phyloP scores from a whole-genome alignment of 2,329 filamentous ascomycete species.

The Basipetospora chlamydospora region DNA sequence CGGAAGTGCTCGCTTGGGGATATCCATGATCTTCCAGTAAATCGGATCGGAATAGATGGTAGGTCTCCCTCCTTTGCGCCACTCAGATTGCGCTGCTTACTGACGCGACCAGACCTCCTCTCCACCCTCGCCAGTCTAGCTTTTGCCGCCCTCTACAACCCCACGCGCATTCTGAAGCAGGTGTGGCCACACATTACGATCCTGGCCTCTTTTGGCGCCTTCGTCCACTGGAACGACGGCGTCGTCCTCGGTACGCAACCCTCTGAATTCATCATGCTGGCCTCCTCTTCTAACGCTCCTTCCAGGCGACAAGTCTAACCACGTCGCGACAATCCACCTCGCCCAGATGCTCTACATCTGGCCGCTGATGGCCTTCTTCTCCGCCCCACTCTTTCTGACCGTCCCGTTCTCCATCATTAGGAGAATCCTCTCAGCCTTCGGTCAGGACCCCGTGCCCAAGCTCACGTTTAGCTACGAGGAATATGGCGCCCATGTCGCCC shows the following conservation, averaged over 20 bases:
- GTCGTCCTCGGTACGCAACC: conserved; percentile 64
- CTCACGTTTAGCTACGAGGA: neutral
- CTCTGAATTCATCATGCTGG: conserved; percentile 13
- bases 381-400: conserved; percentile 57
- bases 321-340: conserved; percentile 75
- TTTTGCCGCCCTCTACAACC: conserved; percentile 39
- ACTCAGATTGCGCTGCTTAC: neutral
- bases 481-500: neutral
- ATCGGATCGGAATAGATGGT: conserved; percentile 35
- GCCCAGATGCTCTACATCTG: conserved; percentile 93
- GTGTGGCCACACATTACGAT: conserved; percentile 48
- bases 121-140: conserved; percentile 49
- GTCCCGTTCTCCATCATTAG: conserved; percentile 23
- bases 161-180: conserved; percentile 26
- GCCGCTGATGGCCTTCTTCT: conserved; percentile 83
- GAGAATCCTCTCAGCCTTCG: conserved; percentile 3
- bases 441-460: neutral
- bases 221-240: conserved; percentile 76
- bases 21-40: conserved; percentile 39
- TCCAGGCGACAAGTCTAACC: conserved; percentile 67
- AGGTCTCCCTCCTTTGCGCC: conserved; percentile 9
- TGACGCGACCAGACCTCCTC: conserved; percentile 31
- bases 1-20: conserved; percentile 32
- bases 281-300: conserved; percentile 29
- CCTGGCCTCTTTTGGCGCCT: conserved; percentile 52